phyloP scores from a whole-genome alignment of 106 monocot genomes.

The Iris macrosiphon region DNA sequence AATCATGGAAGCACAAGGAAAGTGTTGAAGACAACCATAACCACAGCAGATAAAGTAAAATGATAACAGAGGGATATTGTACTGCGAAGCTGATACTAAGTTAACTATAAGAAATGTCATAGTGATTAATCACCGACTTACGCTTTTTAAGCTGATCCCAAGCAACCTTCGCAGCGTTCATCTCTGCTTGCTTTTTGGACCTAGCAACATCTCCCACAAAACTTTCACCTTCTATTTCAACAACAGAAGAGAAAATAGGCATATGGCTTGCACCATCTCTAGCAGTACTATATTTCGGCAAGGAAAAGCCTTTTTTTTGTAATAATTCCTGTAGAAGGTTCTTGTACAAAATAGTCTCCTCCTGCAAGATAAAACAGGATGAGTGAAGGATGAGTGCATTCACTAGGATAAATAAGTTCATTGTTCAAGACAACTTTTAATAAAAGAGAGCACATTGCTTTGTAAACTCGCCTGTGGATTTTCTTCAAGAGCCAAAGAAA shows the following conservation, averaged over 20 bases:
- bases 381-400: too few relatives aligned
- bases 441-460: too few relatives aligned
- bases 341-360: constrained; percentile 38
- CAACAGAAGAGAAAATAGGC: constrained; percentile 43
- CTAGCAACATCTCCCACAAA: constrained; percentile 52
- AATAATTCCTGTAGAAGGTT: constrained; percentile 47
- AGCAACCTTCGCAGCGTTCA: constrained; percentile 89
- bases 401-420: too few relatives aligned
- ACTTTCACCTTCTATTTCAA: constrained; percentile 48
- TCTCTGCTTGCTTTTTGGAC: constrained; percentile 80
- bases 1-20: too few relatives aligned
- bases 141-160: constrained; percentile 39
- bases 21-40: too few relatives aligned
- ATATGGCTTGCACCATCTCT: constrained; percentile 28
- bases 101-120: too few relatives aligned
- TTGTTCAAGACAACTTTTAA: too few relatives aligned
- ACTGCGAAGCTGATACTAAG: too few relatives aligned
- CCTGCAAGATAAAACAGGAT: constrained; percentile 23
- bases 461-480: constrained; percentile 22
- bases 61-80: too few relatives aligned
- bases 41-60: too few relatives aligned
- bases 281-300: constrained; percentile 45
- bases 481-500: constrained; percentile 33
- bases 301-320: constrained; percentile 45
- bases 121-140: too few relatives aligned